Evolutionary conservation across 1,139 yeast genomes (phyloP).

Genomic region (Diutina rugosa): DNA sequence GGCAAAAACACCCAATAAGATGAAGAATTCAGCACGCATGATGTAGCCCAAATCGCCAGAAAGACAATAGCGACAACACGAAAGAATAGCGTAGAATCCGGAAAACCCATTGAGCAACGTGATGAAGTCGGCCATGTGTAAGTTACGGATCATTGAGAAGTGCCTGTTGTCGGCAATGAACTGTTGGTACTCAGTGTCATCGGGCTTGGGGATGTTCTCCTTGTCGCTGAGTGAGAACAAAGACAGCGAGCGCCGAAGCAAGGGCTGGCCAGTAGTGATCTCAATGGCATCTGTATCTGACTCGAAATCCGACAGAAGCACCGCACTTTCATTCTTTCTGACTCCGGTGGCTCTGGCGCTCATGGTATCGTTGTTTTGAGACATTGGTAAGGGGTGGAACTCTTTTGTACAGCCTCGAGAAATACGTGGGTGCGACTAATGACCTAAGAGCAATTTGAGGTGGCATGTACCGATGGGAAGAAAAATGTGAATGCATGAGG

Average conservation of each 20-base stretch:
- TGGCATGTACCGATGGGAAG: background rate
- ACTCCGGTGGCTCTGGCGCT: background rate
- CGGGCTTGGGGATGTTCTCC: slow-evolving; percentile 42
- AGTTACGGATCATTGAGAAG: slow-evolving; percentile 59
- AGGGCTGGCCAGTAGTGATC: slow-evolving; percentile 8
- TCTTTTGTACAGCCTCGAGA: background rate
- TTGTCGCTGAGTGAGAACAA: slow-evolving; percentile 27
- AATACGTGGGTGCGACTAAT: background rate
- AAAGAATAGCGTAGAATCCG: slow-evolving; percentile 82
- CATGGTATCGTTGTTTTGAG: background rate
- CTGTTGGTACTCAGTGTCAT: slow-evolving; percentile 61
- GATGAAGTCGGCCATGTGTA: slow-evolving; percentile 92
- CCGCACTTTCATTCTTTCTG: background rate
- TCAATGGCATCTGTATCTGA: background rate
- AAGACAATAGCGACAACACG: slow-evolving; percentile 69
- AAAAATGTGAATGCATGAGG: background rate
- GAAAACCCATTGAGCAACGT: slow-evolving; percentile 82
- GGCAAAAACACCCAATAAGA: slow-evolving; percentile 79
- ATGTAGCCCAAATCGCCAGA: slow-evolving; percentile 60
- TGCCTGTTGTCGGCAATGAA: slow-evolving; percentile 74
- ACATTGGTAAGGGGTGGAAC: background rate
- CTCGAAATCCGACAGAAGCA: background rate
- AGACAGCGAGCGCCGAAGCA: slow-evolving; percentile 31
- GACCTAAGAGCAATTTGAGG: background rate
- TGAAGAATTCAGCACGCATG: slow-evolving; percentile 82